Evolutionary conservation across 345 rosid species (phyloP).

Genomic region (Arabidopsis arenosa): DNA sequence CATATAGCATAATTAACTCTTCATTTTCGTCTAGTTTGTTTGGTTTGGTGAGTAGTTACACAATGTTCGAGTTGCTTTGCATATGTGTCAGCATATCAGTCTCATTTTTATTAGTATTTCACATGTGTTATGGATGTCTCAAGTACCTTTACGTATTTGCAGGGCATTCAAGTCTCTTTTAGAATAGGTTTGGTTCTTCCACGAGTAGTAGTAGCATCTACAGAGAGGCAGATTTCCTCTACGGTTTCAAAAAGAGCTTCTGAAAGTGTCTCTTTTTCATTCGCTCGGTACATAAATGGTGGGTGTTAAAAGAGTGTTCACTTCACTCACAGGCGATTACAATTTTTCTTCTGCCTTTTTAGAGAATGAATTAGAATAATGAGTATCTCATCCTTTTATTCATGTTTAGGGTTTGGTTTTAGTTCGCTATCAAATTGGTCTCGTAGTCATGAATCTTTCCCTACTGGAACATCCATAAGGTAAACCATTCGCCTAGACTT

Average conservation of each 20-base stretch:
- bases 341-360: background rate
- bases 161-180: slow-evolving; percentile 56
- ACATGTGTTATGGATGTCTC: slow-evolving; percentile 19
- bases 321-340: slow-evolving; percentile 10
- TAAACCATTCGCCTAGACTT: slow-evolving; percentile 19
- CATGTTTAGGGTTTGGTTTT: slow-evolving; percentile 36
- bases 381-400: background rate
- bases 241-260: slow-evolving; percentile 24
- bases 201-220: slow-evolving; percentile 34
- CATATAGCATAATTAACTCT: background rate
- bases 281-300: slow-evolving; percentile 49
- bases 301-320: slow-evolving; percentile 12
- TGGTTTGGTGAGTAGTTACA: slow-evolving; percentile 9
- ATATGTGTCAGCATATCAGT: background rate
- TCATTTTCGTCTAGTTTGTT: background rate
- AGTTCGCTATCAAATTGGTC: slow-evolving; percentile 28
- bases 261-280: slow-evolving; percentile 42
- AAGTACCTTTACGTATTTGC: slow-evolving; percentile 18
- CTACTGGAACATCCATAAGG: slow-evolving; percentile 35
- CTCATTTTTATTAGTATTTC: slow-evolving; percentile 1
- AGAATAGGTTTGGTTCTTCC: slow-evolving; percentile 48
- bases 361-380: background rate
- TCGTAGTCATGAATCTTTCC: slow-evolving; percentile 19
- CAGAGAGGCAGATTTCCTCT: slow-evolving; percentile 41
- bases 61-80: background rate